phyloP scores from a whole-genome alignment of 2,329 filamentous ascomycete genomes.

The Mycosphaerella sp. region DNA sequence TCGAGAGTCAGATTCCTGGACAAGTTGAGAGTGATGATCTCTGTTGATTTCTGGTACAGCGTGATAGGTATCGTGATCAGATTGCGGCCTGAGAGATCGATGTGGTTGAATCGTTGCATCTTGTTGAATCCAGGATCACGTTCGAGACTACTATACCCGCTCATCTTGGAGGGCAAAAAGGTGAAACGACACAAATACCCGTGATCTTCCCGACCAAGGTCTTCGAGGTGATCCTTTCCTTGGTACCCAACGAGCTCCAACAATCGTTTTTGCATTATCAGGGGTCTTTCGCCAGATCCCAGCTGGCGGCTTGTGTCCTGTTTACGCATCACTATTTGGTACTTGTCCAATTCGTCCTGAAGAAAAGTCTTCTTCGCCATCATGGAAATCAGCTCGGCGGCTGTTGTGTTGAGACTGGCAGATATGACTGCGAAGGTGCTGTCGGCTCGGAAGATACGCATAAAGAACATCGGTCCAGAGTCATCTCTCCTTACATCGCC shows the following conservation, averaged over 20 bases:
- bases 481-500: conserved; percentile 60
- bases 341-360: conserved; percentile 84
- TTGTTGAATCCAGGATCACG: conserved; percentile 73
- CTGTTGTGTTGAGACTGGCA: conserved; percentile 74
- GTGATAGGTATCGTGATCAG: conserved; percentile 92
- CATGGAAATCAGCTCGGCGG: conserved; percentile 79
- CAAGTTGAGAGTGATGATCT: conserved; percentile 92
- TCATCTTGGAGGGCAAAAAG: conserved; percentile 84
- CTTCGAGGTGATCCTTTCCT: conserved; percentile 78
- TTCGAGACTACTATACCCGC: conserved; percentile 65
- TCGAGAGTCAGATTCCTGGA: conserved; percentile 89
- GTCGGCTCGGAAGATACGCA: conserved; percentile 90
- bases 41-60: conserved; percentile 81
- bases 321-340: conserved; percentile 91
- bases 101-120: conserved; percentile 85
- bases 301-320: conserved; percentile 83
- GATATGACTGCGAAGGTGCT: conserved; percentile 92
- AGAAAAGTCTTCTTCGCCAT: conserved; percentile 92
- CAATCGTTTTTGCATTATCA: conserved; percentile 85
- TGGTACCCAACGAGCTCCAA: conserved; percentile 90
- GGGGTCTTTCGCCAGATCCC: conserved; percentile 68
- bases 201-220: conserved; percentile 93
- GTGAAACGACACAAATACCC: conserved; percentile 95
- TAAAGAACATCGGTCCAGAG: conserved; percentile 73
- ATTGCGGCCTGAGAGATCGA: conserved; percentile 84